Base-by-base conservation (phyloP, 768 basidiomycete species). In the Royoungia palumana region DNA sequence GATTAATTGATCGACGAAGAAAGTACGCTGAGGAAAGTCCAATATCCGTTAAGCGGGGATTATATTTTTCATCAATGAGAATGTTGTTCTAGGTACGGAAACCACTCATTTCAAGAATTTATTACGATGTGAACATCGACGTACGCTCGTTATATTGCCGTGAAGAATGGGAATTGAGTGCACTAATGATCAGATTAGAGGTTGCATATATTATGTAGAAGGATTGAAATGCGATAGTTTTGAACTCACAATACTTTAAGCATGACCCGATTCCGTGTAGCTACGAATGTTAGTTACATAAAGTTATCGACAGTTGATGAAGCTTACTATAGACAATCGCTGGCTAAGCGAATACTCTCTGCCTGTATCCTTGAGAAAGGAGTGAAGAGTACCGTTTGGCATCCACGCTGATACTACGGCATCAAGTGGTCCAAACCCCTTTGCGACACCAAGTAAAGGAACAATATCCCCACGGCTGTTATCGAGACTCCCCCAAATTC, bases 1-100 rank as follows among this genome's bases (percentile, higher is more conserved):
- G 52, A 32, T 38, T 32, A 10, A n/a, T 41, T 4, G 47, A 39
- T 22, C 27, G 19, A 63, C 72, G 70, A 21, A 64, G 64, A 46
- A 63, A 58, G 30, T 58, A 66, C n/a, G 59, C 56, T 61, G 65
- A 39, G 49, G 74, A 75, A 12, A 76, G 58, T 4, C 75, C 75
- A 50, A 76, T 76, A 47, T 76, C 75, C 44, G 69, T 70, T 11
- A 75, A 51, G 16, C 64, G 62, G 3, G 69, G 73, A 21, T 65
- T 65, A 25, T 63, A 63, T 14, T 72, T 51, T 54, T 67, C 65
- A 44, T 71, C 69, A 43, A 77, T 67, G 21, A 76, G 67, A 39
- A 49, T 25, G 25, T 54, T 49, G 32, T 8, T 55, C 62, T 63
- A 20, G 3, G 11, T 13, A 34, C 3, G 30, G 24, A 37, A 19